Evolutionary conservation across 208 protist species (phyloP), one percentile per base, ranked within the genome.

Genomic region (Naegleria fowleri): DNA sequence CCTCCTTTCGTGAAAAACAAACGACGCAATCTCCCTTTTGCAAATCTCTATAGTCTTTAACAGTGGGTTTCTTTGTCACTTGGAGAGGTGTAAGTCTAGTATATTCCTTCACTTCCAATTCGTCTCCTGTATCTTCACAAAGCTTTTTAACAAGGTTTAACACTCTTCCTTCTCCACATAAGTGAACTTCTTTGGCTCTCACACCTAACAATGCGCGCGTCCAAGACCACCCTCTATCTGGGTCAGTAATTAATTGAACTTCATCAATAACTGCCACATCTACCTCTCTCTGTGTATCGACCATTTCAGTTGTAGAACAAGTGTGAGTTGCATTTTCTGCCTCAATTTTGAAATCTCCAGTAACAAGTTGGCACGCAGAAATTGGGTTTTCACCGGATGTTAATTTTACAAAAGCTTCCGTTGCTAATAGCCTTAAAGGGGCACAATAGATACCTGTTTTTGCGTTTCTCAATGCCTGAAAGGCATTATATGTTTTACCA

Each of bases 251-350:
- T 93, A 98, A 96, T 93, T 99, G 98, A 39, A 98, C 94, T 92
- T 98, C 97, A 92, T 98, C 97, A 91, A 98, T 97, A 15, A 98
- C 96, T 25, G 92, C 96, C 15, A 98, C 95, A 87, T 98, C 96
- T 33, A 97, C 92, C 25, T 91, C 89, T 40, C 93, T 88, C 90
- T 95, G 94, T 11, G 96, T 86, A 6, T 94, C 95, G 25, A 93
- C 94, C 97, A 98, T 98, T 93, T 97, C 96, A 3, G 98, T 94
- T 13, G 96, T 98, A 93, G 96, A 98, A 33, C 95, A 93, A 52
- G 96, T 94, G 91, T 98, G 96, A 92, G 95, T 95, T 13, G 95
- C 94, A 0, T 92, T 94, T 0, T 96, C 96, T 67, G 93, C 93
- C 89, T 96, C 95, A 16, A 93, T 86, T 15, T 94, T 94, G 93